Evolutionary conservation across 2,329 filamentous ascomycete genomes (phyloP), one percentile per base, ranked within the genome.

Genomic region (Daldinia sp.): DNA sequence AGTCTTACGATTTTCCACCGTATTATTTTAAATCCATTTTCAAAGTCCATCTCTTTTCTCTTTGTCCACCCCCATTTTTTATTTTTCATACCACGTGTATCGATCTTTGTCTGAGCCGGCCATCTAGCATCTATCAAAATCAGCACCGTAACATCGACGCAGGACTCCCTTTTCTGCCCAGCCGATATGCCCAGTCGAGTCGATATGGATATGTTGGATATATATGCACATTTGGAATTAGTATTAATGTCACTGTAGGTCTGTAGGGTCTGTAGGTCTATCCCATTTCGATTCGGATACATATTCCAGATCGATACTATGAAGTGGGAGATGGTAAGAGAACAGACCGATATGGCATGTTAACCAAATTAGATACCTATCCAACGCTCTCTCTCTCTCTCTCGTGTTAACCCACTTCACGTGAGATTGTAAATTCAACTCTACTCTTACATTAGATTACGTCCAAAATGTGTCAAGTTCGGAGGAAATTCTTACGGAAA

Each of bases 1-100:
- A 61, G 63, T 69, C 67, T 68, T 68, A 70, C 65, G 68, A 68
- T 65, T 63, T 58, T 51, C 37, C 33, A 54, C 51, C 33, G 33
- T 54, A 54, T 54, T 35, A 54, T 37, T 51, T 33, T 54, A 54
- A 54, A 33, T 33, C 46, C 46, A 33, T 46, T 51, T 18, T 6
- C 15, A 50, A 20, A 46, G 23, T 30, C 26, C 26, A 39, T 39
- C 35, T 39, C 12, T 4, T 39, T 13, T 13, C 12, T 35, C 33
- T 35, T 35, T 33, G 30, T 33, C 30, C 48, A 15, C 10, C 30
- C 50, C 33, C 51, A 30, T 54, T 54, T 54, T 54, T 54, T 54
- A 39, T 37, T 54, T 54, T 63, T 23, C 30, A 50, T 61, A 63
- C 60, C 62, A 68, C 58, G 68, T 70, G 65, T 59, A 61, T 66